These are phyloP conservation scores for Phellinidium pouzarii DNA, from an alignment of 1,284 basidiomycete species.

Conservation along the genomic window DNA sequence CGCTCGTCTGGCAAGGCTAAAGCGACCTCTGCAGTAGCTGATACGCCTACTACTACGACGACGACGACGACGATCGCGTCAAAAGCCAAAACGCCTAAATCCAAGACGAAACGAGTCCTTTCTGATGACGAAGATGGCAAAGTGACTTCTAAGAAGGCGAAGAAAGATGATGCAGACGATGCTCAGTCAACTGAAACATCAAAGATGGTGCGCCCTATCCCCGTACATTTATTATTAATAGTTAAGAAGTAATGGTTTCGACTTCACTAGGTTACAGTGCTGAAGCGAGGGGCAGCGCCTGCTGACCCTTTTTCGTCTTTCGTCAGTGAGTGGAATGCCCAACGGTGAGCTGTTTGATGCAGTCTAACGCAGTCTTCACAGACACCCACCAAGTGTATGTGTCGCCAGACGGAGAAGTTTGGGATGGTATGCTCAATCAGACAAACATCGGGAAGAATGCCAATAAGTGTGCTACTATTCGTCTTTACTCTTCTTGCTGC, in stretches of 20 bases:
- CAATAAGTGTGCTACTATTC: slow-evolving; percentile 42
- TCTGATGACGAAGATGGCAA: slow-evolving; percentile 23
- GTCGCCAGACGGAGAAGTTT: slow-evolving; percentile 39
- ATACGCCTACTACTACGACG: not conserved
- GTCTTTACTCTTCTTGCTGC: slow-evolving; percentile 1
- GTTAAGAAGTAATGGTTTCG: slow-evolving; percentile 6
- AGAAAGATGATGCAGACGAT: slow-evolving; percentile 23
- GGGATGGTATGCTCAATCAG: slow-evolving; percentile 68
- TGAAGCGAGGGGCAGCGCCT: slow-evolving; percentile 55
- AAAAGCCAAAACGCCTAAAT: slow-evolving; percentile 1
- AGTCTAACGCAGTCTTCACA: slow-evolving; percentile 21
- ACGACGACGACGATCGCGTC: not conserved
- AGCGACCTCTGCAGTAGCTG: too few species aligned
- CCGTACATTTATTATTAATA: slow-evolving; percentile 11
- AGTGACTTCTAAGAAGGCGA: slow-evolving; percentile 35
- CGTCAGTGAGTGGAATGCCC: slow-evolving; percentile 38
- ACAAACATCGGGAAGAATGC: slow-evolving; percentile 55
- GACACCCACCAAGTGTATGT: slow-evolving; percentile 52
- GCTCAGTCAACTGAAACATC: slow-evolving; percentile 24
- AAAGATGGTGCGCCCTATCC: slow-evolving; percentile 29
- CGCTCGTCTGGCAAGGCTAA: not conserved
- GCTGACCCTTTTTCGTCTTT: slow-evolving; percentile 45
- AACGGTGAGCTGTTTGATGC: not conserved
- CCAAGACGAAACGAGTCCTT: slow-evolving; percentile 11
- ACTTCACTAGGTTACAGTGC: slow-evolving; percentile 41